Base-by-base conservation (phyloP, 768 basidiomycete species). In the Hypholoma fasciculare region DNA sequence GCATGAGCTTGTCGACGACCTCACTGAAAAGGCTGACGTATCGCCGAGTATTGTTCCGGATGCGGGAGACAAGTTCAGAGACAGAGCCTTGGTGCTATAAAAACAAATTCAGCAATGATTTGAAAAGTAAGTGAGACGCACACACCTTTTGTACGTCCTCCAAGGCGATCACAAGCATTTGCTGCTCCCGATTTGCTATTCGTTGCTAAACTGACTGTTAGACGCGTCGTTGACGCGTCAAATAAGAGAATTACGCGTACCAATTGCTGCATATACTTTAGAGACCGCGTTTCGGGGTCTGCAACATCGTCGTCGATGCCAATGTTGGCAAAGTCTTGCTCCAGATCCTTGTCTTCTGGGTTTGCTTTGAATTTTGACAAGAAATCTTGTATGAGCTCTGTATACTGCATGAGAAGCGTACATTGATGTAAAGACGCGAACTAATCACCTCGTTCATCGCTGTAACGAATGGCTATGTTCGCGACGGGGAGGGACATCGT, bases 111-210 rank as follows among this genome's bases (percentile, higher is more conserved):
- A 54, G 55, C 11, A 52, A 19, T 12, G 37, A 51, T 38, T 2
- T 26, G 27, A 23, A 38, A 55, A 55, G 23, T 50, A 20, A 26
- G 38, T 17, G 47, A 40, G 58, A 19, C 54, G 23, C 58, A 44
- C 61, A 67, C 64, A 90, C 95, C 61, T 86, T 81, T 59, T 81
- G 79, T 40, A 98, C 76, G 73, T 99, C 97, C 69, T 94, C 92
- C 20, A 99, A 72, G 65, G 96, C 94, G 59, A 99, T 85, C 40
- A 87, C 77, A 9, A 99, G 76, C 84, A 91, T 91, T 63, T 94
- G 86, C 71, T 94, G 90, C 61, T 97, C 92, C 37, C 97, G 84
- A 73, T 99, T 96, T 50, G 96, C 93, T 59, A 99, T 85, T 44
- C 79, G 78, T 95, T 94, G 93, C 94, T 96, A 66, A 27, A 64